phyloP scores from a whole-genome alignment of 1,284 basidiomycete genomes.

The Ganoderma boninense region DNA sequence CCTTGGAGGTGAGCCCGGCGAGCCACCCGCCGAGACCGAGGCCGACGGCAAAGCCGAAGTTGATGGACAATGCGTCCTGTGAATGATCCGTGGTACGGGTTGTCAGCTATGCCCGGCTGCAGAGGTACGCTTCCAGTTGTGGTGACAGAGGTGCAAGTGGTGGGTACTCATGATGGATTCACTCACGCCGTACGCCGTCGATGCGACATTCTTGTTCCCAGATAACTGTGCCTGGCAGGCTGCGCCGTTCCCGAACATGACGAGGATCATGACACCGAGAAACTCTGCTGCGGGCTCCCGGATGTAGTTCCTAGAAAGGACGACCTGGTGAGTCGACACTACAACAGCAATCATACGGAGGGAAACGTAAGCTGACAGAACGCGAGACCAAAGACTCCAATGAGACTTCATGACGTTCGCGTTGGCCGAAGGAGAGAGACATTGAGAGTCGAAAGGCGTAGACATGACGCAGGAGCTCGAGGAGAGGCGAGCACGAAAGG shows the following conservation, averaged over 20 bases:
- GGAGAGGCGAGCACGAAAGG: too few relatives aligned
- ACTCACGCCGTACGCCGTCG: slow-evolving; percentile 70
- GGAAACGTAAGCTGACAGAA: not conserved
- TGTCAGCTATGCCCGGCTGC: too few relatives aligned
- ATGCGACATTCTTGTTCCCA: slow-evolving; percentile 55
- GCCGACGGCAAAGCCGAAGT: slow-evolving; percentile 75
- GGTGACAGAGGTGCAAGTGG: not conserved
- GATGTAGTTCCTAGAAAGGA: slow-evolving; percentile 47
- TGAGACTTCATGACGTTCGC: too few relatives aligned
- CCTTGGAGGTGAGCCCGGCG: slow-evolving; percentile 72
- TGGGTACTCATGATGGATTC: too few relatives aligned
- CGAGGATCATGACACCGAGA: slow-evolving; percentile 69
- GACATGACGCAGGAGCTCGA: not conserved
- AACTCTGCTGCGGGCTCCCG: slow-evolving; percentile 78
- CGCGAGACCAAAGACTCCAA: not conserved
- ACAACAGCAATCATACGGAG: not conserved
- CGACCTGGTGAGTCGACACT: slow-evolving; percentile 1
- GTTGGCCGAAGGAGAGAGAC: too few relatives aligned
- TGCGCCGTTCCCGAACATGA: slow-evolving; percentile 72
- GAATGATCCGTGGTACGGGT: not conserved
- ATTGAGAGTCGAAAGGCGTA: too few relatives aligned
- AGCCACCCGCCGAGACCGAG: slow-evolving; percentile 74
- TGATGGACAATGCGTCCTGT: slow-evolving; percentile 66
- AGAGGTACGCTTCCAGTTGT: too few relatives aligned
- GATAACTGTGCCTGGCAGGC: slow-evolving; percentile 72